These are phyloP conservation scores for sunflower (Helianthus annuus) DNA, from an alignment of 129 eudicot species.

Conservation along the genomic window HanXRQr2.0-SUNRISE NC_035442.2:177291805-177292304, in stretches of 20 bases:
- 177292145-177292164: background rate
- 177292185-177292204: no score
- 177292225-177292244: no score
- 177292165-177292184: no score
- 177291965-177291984: conserved; percentile 90
- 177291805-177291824: no score
- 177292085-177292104: conserved; percentile 7
- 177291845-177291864: background rate
- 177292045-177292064: conserved; percentile 23
- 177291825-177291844: background rate
- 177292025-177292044: conserved; percentile 82
- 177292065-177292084: conserved; percentile 6
- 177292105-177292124: conserved; percentile 8
- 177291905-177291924: conserved; percentile 80
- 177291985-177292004: conserved; percentile 83
- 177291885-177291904: conserved; percentile 91
- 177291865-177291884: background rate
- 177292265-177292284: no score
- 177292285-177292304: no score
- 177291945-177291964: conserved; percentile 75
- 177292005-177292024: conserved; percentile 69
- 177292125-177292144: conserved; percentile 10
- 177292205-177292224: no score
- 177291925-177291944: conserved; percentile 84
- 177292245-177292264: no score